Base-by-base conservation (phyloP, 2,329 filamentous ascomycete species). In the Epichloe amarillans region DNA sequence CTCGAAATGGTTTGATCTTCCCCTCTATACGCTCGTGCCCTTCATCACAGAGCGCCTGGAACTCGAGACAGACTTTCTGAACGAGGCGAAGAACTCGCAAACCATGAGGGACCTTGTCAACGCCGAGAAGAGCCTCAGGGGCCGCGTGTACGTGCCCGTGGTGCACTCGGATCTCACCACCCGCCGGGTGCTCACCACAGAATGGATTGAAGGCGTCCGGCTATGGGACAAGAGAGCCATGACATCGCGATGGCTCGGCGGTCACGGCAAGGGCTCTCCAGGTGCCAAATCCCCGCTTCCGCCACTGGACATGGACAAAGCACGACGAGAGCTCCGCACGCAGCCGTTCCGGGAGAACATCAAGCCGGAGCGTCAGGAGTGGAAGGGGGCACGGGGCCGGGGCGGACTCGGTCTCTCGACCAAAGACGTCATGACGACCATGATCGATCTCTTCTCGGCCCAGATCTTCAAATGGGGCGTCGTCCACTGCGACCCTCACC, bases 391-490 rank as follows among this genome's bases (percentile, higher is more conserved):
- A 6, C 76, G 79, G 47, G 78, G 80, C 26, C 82, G 79, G 54
- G 91, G 90, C 47, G 93, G 93, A 0, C 79, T 97, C 0, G 93
- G 93, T 0, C 72, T 98, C 3, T 82, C 80, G 7, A 73, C 88
- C 33, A 86, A 86, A 61, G 84, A 91, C 53, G 88, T 96, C 53
- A 97, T 97, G 93, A 86, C 84, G 5, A 96, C 88, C 35, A 96
- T 97, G 82, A 80, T 96, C 47, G 91, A 96, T 64, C 77, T 97
- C 36, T 98, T 97, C 72, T 87, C 84, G n/a, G 90, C 88, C 2
- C 91, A 97, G 64, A 97, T 97, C 77, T 98, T 96, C 73, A 84
- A 95, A 56, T 97, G 88, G 87, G 93, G 93, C 12, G 79, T 87
- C 42, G 87, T 97, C 0, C 91, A 98, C 71, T 96, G 91, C 69